Base-by-base conservation (phyloP, 257 asterid genomes). In the Pogostemon cablin region DNA sequence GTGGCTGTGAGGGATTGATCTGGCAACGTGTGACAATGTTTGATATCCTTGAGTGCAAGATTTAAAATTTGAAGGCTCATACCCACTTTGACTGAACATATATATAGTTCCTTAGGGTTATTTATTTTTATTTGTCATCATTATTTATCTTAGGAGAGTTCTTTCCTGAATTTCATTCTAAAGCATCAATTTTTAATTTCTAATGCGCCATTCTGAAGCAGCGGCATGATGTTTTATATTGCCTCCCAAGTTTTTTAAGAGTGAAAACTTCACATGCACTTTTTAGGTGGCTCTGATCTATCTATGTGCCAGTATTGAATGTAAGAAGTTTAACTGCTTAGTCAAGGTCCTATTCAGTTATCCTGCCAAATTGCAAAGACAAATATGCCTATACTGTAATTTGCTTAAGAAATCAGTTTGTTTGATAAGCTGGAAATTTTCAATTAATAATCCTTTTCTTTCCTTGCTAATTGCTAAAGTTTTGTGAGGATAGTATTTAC, bases 181-280 rank as follows among this genome's bases (percentile, higher is more conserved):
- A 46, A 1, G 50, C 17, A 37, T 67, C 49, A 62, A 32, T 25
- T 44, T 57, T 77, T 41, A n/a, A 46, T 9, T 49, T 60, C 35
- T 42, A 43, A 40, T 50, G 47, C 59, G 35, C 12, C 37, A 59
- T 53, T 25, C 15, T 12, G 12, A 10, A 12, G 47, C 62, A 46
- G 44, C 2, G 12, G 57, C 12, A 4, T 78, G 32, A 43, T 61
- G 49, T 52, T 50, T 52, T 65, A 10, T 65, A 35, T 61, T 75
- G 44, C 70, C 58, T 49, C 67, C 67, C 38, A 35, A 34, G 39
- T 46, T 25, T 54, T 8, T 44, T 54, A 7, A 15, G 60, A 34
- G 42, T 9, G 43, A 7, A 66, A 32, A 39, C 12, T 20, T 65
- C 42, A 2, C 49, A 47, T 9, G 9, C 39, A 6, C 8, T 62